Evolutionary conservation across 2,329 filamentous ascomycete genomes (phyloP), one percentile per base, ranked within the genome.

Genomic region (Aspergillus unguis): DNA sequence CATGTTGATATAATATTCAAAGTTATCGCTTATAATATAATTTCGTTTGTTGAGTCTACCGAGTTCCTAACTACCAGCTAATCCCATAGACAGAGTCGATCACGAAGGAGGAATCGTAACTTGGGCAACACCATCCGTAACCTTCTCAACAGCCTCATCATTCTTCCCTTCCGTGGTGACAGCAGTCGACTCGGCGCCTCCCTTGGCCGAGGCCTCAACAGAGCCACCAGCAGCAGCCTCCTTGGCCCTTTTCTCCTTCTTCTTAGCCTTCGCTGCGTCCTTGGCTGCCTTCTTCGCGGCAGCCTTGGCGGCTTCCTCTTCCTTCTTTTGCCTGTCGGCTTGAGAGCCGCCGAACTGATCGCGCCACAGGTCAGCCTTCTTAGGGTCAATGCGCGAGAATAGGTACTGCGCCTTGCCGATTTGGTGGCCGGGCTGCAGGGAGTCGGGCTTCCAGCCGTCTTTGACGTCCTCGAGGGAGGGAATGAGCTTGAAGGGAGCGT

Each of bases 321-420:
- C 85, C 64, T 87, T 87, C 65, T 86, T 86, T 37, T 85, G 77
- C 58, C 89, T 84, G 61, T 86, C 78, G 33, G 80, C 79, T 64
- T 85, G 83, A 23, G 80, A 82, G 5, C 85, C 85, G 46, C 85
- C 85, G 62, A 85, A 96, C 61, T 82, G 80, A 57, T 87, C 83
- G 53, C 87, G 85, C 91, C 91, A 96, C 69, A 92, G 87, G 47
- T 87, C 83, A 43, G 88, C 85, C 76, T 92, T 92, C 71, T 88
- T 85, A 7, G 86, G 79, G 58, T 91, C 88, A 65, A 96, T 96
- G 49, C 81, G 82, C n/a, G 83, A 83, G 74, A 96, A 96, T 31
- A 96, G 79, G 77, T 90, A 86, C 58, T 84, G 82, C 0, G 91
- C 84, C 66, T 87, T 86, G 61, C 90, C 89, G 58, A 96, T 87